Conservation (phyloP, 148 eudicot species). For the Mesembryanthemum crystallinum region DNA sequence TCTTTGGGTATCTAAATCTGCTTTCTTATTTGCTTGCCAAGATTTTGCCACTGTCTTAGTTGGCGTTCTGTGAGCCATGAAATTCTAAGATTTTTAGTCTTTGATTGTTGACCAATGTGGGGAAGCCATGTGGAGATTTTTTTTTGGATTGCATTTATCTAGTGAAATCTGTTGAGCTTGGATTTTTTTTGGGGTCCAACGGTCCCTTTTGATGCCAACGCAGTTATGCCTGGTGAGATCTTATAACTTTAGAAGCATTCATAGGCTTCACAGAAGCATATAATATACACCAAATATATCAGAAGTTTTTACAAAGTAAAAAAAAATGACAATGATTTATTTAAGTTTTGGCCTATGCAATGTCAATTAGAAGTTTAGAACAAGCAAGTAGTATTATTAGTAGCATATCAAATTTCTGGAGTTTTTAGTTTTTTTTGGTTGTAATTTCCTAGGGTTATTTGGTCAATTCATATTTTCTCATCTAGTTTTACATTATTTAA, state of each 20-base stretch:
- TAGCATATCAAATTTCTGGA: too few relatives aligned
- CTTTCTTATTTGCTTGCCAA: slow-evolving; percentile 17
- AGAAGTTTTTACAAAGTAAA: too few relatives aligned
- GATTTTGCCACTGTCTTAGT: slow-evolving; percentile 22
- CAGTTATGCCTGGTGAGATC: neutral
- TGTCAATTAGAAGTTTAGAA: too few relatives aligned
- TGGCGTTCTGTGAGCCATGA: slow-evolving; percentile 25
- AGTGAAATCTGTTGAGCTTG: neutral
- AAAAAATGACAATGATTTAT: too few relatives aligned
- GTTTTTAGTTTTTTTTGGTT: too few relatives aligned
- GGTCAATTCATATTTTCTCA: too few relatives aligned
- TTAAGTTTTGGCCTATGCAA: too few relatives aligned
- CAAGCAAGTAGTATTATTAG: too few relatives aligned
- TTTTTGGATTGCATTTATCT: slow-evolving; percentile 9
- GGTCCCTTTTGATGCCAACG: neutral
- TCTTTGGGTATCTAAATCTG: slow-evolving; percentile 23
- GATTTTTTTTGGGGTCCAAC: neutral
- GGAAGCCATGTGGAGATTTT: slow-evolving; percentile 5
- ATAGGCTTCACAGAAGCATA: too few relatives aligned
- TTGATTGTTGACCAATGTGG: neutral
- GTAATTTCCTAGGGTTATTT: too few relatives aligned
- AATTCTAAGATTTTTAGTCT: slow-evolving; percentile 3
- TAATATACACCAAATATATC: too few relatives aligned
- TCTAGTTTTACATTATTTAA: too few relatives aligned
- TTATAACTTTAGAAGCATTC: neutral